Percentiles rank a stretch among this genome's conserved stretches.
Conservation (phyloP, 2,329 filamentous ascomycete genomes). For the Falciphora oryzae region DNA sequence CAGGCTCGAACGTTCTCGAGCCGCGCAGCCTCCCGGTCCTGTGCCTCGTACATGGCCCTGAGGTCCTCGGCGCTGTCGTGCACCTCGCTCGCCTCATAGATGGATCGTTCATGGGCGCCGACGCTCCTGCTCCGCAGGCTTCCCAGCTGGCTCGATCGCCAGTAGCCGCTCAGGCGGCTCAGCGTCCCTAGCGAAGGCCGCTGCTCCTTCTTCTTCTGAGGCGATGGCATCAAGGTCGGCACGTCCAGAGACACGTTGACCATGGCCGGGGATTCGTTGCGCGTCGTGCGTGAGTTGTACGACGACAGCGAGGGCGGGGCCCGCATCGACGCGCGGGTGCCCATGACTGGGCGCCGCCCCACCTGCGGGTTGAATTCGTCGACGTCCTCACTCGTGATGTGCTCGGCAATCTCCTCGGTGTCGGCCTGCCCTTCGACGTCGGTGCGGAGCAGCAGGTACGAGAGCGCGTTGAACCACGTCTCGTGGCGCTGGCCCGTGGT, state of each 20-base stretch:
- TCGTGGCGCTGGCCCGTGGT: slow-evolving; percentile 91
- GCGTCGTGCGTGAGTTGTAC: slow-evolving; percentile 68
- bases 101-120: slow-evolving; percentile 26
- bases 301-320: slow-evolving; percentile 67
- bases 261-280: slow-evolving; percentile 55
- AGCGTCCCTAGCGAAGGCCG: slow-evolving; percentile 39
- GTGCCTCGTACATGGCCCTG: slow-evolving; percentile 69
- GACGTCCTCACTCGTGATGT: slow-evolving; percentile 56
- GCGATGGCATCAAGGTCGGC: slow-evolving; percentile 50
- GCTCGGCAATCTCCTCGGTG: slow-evolving; percentile 42
- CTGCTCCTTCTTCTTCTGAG: slow-evolving; percentile 28
- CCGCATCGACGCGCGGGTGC: slow-evolving; percentile 30
- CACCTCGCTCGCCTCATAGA: slow-evolving; percentile 50
- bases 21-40: slow-evolving; percentile 69
- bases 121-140: slow-evolving; percentile 48
- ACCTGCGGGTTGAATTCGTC: slow-evolving; percentile 77
- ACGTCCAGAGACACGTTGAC: slow-evolving; percentile 41
- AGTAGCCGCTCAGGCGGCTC: slow-evolving; percentile 55
- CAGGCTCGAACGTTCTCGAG: slow-evolving; percentile 95
- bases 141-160: slow-evolving; percentile 43
- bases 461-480: slow-evolving; percentile 97
- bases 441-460: slow-evolving; percentile 81
- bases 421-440: slow-evolving; percentile 57
- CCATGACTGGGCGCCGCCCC: slow-evolving; percentile 5
- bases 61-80: slow-evolving; percentile 81